Evolutionary conservation across 2,329 filamentous ascomycete genomes (phyloP), one percentile per base, ranked within the genome.

Genomic region (Aureobasidium uvarum): DNA sequence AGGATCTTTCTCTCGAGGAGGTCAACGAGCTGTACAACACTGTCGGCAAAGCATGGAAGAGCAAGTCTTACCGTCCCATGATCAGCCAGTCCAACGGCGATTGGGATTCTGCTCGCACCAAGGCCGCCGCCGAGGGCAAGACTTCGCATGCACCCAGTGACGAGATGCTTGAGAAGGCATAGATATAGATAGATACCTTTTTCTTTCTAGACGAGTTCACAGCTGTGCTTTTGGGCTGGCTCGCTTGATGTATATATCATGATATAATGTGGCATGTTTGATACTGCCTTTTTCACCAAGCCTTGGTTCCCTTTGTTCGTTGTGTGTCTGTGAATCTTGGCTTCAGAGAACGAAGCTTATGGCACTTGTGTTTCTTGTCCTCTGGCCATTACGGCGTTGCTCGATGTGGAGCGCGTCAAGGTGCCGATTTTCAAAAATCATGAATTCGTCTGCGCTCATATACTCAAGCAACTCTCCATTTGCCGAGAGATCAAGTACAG

Each of bases 11-110:
- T 71, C 80, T 92, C 63, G 89, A 92, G 74, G 88, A 92, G 79
- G 90, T 92, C 71, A 89, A 91, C 74, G 89, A 91, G 74, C 86
- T 92, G 80, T 91, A 91, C 77, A 88, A 90, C 74, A 82, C 88
- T 63, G 85, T 91, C 62, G 79, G 83, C 66, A 83, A 87, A 68
- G 89, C 89, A 0, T 91, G 89, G 89, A 84, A 90, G 72, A 89
- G 86, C 78, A 85, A 83, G 70, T 69, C 74, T 16, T 91, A 91
- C 73, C 82, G 86, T 69, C 88, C 89, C 1, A 65, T 70, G 33
- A 66, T 79, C 16, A 23, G 23, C 25, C 58, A 62, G 58, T 13
- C 14, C 10, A 46, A 62, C 25, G 58, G 45, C 20, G 60, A 63
- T 23, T 52, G 46, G 33, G 60, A 52, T 25, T 10, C 33, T 20